A percentile compares a stretch with the other conserved stretches of the same genome.
These are phyloP conservation scores for Colletotrichum falcatum DNA, from an alignment of 2,329 filamentous ascomycete species.

Conservation along the genomic window DNA sequence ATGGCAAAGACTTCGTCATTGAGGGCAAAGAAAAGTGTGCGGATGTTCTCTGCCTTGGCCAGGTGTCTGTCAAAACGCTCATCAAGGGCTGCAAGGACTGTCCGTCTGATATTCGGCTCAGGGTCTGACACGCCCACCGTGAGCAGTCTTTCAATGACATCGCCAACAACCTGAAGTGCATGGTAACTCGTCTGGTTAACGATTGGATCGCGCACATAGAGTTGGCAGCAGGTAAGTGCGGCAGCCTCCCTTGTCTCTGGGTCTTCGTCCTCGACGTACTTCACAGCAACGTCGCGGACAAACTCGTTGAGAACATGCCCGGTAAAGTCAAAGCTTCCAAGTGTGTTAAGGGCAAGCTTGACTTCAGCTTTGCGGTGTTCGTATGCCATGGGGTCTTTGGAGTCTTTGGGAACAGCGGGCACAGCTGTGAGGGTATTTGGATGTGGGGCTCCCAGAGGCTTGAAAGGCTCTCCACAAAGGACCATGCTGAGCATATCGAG, in stretches of 20 bases:
- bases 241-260: constrained; percentile 93
- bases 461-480: constrained; percentile 90
- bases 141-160: constrained; percentile 96
- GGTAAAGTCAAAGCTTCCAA: constrained; percentile 97
- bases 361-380: constrained; percentile 88
- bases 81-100: constrained; percentile 89
- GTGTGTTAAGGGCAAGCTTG: constrained; percentile 90
- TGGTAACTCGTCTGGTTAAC: constrained; percentile 98
- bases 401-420: constrained; percentile 87
- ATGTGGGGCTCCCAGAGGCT: constrained; percentile 90
- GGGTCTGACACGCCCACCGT: constrained; percentile 95
- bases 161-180: constrained; percentile 95
- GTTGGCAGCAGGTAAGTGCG: constrained; percentile 95
- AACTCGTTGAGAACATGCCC: constrained; percentile 97
- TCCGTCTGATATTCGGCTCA: constrained; percentile 87
- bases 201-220: constrained; percentile 96
- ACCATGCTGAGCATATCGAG: constrained; percentile 96
- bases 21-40: constrained; percentile 92
- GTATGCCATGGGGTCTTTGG: constrained; percentile 84
- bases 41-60: constrained; percentile 97
- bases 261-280: constrained; percentile 97
- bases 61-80: constrained; percentile 95
- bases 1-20: constrained; percentile 96
- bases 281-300: constrained; percentile 96
- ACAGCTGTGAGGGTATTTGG: constrained; percentile 83